Evolutionary conservation across 1,139 yeast genomes (phyloP).

Genomic region (Suzukiozyma palmioleophila): DNA sequence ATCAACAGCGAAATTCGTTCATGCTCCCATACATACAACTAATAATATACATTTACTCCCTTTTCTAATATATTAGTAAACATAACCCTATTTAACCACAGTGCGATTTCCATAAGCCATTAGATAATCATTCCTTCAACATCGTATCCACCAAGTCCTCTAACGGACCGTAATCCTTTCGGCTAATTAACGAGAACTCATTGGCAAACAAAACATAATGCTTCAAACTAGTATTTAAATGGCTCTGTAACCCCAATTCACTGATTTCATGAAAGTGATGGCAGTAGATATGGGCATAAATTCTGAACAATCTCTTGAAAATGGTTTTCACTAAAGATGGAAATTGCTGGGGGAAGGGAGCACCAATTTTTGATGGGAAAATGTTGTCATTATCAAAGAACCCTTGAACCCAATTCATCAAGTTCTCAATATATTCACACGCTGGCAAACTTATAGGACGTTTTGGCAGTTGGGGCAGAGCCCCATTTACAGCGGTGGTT

Average conservation of each 20-base stretch:
- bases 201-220: slow-evolving; percentile 86
- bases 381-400: slow-evolving; percentile 84
- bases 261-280: slow-evolving; percentile 95
- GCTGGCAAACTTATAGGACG: slow-evolving; percentile 64
- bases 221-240: slow-evolving; percentile 87
- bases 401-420: slow-evolving; percentile 92
- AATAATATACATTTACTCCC: slow-evolving; percentile 2
- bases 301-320: slow-evolving; percentile 84
- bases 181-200: slow-evolving; percentile 72
- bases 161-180: slow-evolving; percentile 88
- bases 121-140: slow-evolving; percentile 32
- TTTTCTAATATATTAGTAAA: background rate
- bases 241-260: slow-evolving; percentile 88
- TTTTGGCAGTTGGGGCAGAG: slow-evolving; percentile 43
- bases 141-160: slow-evolving; percentile 78
- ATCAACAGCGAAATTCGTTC: too few species aligned
- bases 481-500: slow-evolving; percentile 17
- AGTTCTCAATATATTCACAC: slow-evolving; percentile 86
- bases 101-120: too few species aligned
- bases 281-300: slow-evolving; percentile 97
- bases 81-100: background rate
- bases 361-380: slow-evolving; percentile 87
- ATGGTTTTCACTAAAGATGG: slow-evolving; percentile 76
- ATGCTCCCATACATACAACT: background rate
- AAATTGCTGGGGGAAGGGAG: slow-evolving; percentile 72